Base-by-base conservation (phyloP, 2,329 filamentous ascomycete species). In the Sporothrix phasma region DNA sequence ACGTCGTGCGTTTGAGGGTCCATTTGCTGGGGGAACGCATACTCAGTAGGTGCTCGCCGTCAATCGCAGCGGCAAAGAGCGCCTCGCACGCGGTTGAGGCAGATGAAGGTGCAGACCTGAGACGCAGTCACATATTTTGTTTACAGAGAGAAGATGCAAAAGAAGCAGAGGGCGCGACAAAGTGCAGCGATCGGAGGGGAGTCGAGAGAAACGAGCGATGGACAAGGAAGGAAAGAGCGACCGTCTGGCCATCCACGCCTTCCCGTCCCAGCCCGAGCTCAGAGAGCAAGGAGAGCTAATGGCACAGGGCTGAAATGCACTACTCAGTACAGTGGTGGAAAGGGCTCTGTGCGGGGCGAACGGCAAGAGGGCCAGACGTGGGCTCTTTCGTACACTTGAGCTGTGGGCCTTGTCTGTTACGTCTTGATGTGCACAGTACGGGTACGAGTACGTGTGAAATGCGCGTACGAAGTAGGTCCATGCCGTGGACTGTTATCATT, bases 111-210 rank as follows among this genome's bases (percentile, higher is more conserved):
- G 26, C 47, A n/a, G 15, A n/a, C 17, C 19, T 31, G 26, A 31
- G 26, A 26, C 17, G 47, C 10, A 17, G 47, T 34, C 47, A 51
- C 26, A n/a, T n/a, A 19, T 19, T 17, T 10, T 51, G 26, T 51
- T 51, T 51, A 56, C 31, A 56, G n/a, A 24, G 17, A 17, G 22
- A 43, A 58, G 54, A 15, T 22, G 22, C 69, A 70, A 65, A 63
- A 65, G 66, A 71, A 72, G 65, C 59, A 68, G 64, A 41, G 22
- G n/a, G 22, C 26, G 22, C 31, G 19, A n/a, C 22, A 62, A 22
- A 39, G 19, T 53, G 45, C 22, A 34, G n/a, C n/a, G 29, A 31
- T n/a, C 17, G 4, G 17, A 37, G 43, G 3, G n/a, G 26, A 49
- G n/a, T n/a, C n/a, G n/a, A 39, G 43, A 17, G 29, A 26, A 41